These are phyloP conservation scores for Piloderma croceum DNA, from an alignment of 768 basidiomycete species.

Conservation along the genomic window DNA sequence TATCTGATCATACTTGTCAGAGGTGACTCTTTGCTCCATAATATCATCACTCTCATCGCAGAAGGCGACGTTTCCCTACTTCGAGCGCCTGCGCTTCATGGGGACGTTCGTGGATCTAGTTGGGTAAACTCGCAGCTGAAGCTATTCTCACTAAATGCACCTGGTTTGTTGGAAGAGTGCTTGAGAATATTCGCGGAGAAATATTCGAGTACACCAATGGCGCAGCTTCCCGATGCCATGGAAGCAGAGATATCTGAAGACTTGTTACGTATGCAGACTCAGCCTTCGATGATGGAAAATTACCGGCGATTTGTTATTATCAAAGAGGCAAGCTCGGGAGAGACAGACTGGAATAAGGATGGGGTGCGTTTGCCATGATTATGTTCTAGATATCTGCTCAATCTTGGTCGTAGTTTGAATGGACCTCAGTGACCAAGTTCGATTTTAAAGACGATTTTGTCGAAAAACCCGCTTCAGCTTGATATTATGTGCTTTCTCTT, in stretches of 20 bases:
- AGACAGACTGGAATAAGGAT: slow-evolving; percentile 23
- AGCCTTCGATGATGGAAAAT: slow-evolving; percentile 54
- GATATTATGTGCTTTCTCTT: not conserved
- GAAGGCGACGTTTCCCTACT: slow-evolving; percentile 52
- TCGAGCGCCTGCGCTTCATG: slow-evolving; percentile 39
- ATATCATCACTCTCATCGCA: slow-evolving; percentile 45
- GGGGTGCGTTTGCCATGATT: slow-evolving; percentile 40
- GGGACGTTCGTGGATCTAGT: slow-evolving; percentile 11
- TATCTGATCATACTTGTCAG: slow-evolving; percentile 22
- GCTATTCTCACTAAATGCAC: slow-evolving; percentile 27
- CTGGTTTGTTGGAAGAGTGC: slow-evolving; percentile 40
- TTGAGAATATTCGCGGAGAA: slow-evolving; percentile 34
- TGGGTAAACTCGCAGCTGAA: slow-evolving; percentile 39
- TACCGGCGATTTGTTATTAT: slow-evolving; percentile 67
- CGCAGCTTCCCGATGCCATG: slow-evolving; percentile 32
- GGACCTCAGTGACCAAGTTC: slow-evolving; percentile 40
- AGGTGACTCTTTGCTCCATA: slow-evolving; percentile 33
- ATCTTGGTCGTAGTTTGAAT: slow-evolving; percentile 47
- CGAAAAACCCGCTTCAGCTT: slow-evolving; percentile 4
- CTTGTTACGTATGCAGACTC: slow-evolving; percentile 49
- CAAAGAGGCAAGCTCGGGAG: slow-evolving; percentile 30
- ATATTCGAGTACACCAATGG: slow-evolving; percentile 30
- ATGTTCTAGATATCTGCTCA: not conserved
- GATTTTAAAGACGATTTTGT: slow-evolving; percentile 57
- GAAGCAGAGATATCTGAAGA: slow-evolving; percentile 45